Percentiles rank a stretch among this genome's conserved stretches.
These are phyloP conservation scores for Chimonanthus salicifolius DNA, from an alignment of 164 flowering plant species.

Conservation along the genomic window DNA sequence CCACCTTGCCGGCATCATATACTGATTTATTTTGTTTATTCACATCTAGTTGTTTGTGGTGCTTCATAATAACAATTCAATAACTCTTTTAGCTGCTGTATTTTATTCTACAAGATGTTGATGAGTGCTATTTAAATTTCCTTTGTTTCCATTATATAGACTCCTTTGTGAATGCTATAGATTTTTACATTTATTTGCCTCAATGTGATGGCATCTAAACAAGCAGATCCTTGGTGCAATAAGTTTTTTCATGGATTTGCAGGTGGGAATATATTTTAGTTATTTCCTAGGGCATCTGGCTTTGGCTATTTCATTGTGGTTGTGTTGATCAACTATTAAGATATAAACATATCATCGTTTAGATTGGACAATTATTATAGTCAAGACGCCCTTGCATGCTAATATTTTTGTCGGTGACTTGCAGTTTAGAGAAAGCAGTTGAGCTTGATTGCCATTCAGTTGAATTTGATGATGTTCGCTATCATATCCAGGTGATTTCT, in stretches of 20 bases:
- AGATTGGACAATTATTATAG: background rate
- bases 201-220: background rate
- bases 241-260: background rate
- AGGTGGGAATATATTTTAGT: background rate
- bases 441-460: slow-evolving; percentile 85
- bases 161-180: background rate
- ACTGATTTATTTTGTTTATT: no score
- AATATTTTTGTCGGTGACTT: background rate
- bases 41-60: background rate
- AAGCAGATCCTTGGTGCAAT: background rate
- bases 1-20: no score
- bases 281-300: background rate
- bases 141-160: background rate
- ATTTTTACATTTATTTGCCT: background rate
- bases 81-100: background rate
- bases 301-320: background rate
- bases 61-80: background rate
- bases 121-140: background rate
- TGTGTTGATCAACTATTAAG: background rate
- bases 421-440: slow-evolving; percentile 84
- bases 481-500: slow-evolving; percentile 70
- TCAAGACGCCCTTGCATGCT: background rate
- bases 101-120: background rate
- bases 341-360: background rate
- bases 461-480: slow-evolving; percentile 89